Conservation (phyloP, 1,284 basidiomycete genomes). For the Cryptococcus sp. region DNA sequence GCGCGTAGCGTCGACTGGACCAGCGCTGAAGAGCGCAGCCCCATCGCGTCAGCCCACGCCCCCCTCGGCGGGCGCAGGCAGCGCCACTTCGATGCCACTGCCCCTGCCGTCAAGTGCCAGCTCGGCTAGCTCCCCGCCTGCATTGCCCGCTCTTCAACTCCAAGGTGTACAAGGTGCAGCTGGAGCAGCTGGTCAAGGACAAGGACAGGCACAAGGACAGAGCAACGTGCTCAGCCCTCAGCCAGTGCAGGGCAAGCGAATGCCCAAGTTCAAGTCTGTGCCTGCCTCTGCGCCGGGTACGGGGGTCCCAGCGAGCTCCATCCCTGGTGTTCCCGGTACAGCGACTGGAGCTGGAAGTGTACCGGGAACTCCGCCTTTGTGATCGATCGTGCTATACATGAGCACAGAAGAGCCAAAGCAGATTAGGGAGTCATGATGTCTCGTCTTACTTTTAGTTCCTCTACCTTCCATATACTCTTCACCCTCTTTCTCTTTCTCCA, state of each 20-base stretch:
- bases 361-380: too few species aligned
- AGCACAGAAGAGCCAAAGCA: too few species aligned
- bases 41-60: slow-evolving; percentile 20
- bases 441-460: too few species aligned
- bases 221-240: slow-evolving; percentile 20
- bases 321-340: too few species aligned
- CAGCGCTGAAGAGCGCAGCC: background rate
- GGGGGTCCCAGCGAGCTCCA: slow-evolving; percentile 7
- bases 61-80: background rate
- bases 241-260: slow-evolving; percentile 21
- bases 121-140: background rate
- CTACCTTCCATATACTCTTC: too few species aligned
- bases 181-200: background rate
- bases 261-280: slow-evolving; percentile 33
- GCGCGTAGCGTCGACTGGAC: slow-evolving; percentile 10
- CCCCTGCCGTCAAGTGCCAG: background rate
- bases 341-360: too few species aligned
- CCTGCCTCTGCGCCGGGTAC: slow-evolving; percentile 24
- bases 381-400: too few species aligned
- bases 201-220: too few species aligned
- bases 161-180: background rate
- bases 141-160: background rate
- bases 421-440: too few species aligned
- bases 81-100: background rate
- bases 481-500: too few species aligned